phyloP scores from a whole-genome alignment of 148 eudicot species.

The Salicornia ramosissima region DNA sequence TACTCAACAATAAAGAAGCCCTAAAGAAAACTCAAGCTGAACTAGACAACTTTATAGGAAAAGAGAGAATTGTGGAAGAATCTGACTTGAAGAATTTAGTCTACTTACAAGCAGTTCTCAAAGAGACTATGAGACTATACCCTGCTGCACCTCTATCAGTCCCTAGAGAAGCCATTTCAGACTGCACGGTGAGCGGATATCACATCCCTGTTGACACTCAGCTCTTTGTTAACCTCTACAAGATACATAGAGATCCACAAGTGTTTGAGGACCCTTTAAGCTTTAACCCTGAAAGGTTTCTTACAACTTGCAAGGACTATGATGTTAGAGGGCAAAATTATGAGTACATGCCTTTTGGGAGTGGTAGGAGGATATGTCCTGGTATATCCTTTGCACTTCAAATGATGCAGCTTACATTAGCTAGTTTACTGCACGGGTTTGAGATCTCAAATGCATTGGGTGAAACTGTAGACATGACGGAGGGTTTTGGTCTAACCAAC shows the following conservation, averaged over 20 bases:
- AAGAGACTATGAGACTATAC: constrained; percentile 21
- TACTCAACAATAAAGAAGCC: constrained; percentile 17
- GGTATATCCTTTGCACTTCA: constrained; percentile 9
- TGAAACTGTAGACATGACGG: constrained; percentile 18
- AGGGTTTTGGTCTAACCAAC: constrained; percentile 15
- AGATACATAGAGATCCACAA: constrained; percentile 24
- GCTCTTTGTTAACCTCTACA: constrained; percentile 21
- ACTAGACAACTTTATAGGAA: constrained; percentile 22
- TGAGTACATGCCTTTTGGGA: constrained; percentile 16
- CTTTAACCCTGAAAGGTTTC: constrained; percentile 23
- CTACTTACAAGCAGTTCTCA: constrained; percentile 23
- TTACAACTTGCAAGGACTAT: constrained; percentile 17
- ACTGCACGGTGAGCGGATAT: constrained; percentile 16
- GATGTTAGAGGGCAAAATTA: constrained; percentile 17
- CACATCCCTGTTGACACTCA: constrained; percentile 17
- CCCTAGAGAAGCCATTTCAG: constrained; percentile 17
- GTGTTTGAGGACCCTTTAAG: constrained; percentile 19
- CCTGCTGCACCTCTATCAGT: constrained; percentile 18
- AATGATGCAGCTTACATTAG: constrained; percentile 13
- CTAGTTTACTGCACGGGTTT: constrained; percentile 16
- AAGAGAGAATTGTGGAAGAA: constrained; percentile 23
- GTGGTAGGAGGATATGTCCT: constrained; percentile 16
- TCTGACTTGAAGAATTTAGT: constrained; percentile 20
- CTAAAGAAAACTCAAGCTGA: constrained; percentile 23
- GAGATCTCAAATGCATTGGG: not conserved